Evolutionary conservation across 768 basidiomycete genomes (phyloP), one percentile per base, ranked within the genome.

Genomic region (Tylopilus balloui): DNA sequence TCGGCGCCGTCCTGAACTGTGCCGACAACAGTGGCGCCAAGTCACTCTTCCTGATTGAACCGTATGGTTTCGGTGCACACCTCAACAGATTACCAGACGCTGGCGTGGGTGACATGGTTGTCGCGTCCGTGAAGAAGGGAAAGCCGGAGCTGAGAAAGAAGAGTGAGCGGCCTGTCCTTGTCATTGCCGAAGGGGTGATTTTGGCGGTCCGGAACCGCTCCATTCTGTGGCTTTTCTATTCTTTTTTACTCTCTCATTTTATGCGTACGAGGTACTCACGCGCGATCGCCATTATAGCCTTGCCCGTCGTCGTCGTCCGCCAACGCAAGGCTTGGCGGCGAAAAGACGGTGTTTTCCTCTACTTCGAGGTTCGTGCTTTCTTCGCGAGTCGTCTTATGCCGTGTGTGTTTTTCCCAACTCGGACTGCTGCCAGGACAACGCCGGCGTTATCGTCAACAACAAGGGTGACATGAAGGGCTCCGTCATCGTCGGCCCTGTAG

Each of bases 401-500:
- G 4, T 32, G 0, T 12, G 8, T 10, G 4, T 24, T 21, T 11
- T 13, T 32, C 4, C 27, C 34, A 6, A 50, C n/a, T 40, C 14
- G 8, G 4, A 10, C 8, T 10, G 14, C 10, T 39, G 15, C n/a
- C 34, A 86, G 86, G 92, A 95, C 73, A 94, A 94, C 67, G 93
- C 92, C 36, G 92, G 93, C 70, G 93, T 95, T 47, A 95, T 95
- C 54, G 92, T 97, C 63, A 97, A 96, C 78, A 87, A 90, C 66
- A 97, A 97, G 80, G 95, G 95, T 63, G 96, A 99, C 78, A 99
- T 99, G 96, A 99, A 99, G 79, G 95, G 95, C 42, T 94, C 91
- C 45, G 90, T 91, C 52, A 95, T 96, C 67, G 90, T 92, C 29
- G 92, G 92, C 49, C 93, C 92, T 34, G 91, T 99, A 54, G 96